Evolutionary conservation across 2,329 filamentous ascomycete genomes (phyloP).

Genomic region (Monosporascus sp.): DNA sequence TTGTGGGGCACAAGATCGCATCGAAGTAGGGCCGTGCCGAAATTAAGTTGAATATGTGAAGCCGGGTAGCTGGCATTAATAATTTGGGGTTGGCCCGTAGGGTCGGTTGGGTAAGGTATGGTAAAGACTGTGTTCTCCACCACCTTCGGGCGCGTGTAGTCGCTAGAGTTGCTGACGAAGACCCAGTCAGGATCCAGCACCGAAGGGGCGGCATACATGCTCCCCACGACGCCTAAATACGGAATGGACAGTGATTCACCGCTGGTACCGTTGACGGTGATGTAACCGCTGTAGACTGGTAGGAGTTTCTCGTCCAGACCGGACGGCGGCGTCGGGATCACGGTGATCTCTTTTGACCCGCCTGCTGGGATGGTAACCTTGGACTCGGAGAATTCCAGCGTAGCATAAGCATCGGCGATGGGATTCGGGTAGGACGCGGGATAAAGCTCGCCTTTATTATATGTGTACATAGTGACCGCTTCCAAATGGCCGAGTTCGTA

Average conservation of each 20-base stretch:
- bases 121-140: constrained; percentile 19
- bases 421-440: constrained; percentile 10
- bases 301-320: constrained; percentile 25
- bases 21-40: constrained; percentile 15
- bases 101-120: constrained; percentile 5
- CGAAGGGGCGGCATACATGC: constrained; percentile 15
- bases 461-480: constrained; percentile 35
- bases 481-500: constrained; percentile 33
- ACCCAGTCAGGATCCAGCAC: constrained; percentile 5
- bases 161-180: constrained; percentile 1
- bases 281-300: constrained; percentile 39
- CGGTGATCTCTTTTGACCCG: constrained; percentile 17
- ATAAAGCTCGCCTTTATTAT: constrained; percentile 6
- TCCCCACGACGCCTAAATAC: constrained; percentile 33
- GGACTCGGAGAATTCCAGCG: constrained; percentile 10
- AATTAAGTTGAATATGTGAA: constrained; percentile 1
- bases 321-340: constrained; percentile 23
- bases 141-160: constrained; percentile 5
- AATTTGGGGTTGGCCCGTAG: not conserved
- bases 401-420: constrained; percentile 7
- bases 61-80: constrained; percentile 5
- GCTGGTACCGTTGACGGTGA: constrained; percentile 34
- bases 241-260: constrained; percentile 31
- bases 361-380: constrained; percentile 24
- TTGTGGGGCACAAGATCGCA: constrained; percentile 16